Base-by-base conservation (phyloP, 2,329 filamentous ascomycete species). In the Sclerotinia minor region DNA sequence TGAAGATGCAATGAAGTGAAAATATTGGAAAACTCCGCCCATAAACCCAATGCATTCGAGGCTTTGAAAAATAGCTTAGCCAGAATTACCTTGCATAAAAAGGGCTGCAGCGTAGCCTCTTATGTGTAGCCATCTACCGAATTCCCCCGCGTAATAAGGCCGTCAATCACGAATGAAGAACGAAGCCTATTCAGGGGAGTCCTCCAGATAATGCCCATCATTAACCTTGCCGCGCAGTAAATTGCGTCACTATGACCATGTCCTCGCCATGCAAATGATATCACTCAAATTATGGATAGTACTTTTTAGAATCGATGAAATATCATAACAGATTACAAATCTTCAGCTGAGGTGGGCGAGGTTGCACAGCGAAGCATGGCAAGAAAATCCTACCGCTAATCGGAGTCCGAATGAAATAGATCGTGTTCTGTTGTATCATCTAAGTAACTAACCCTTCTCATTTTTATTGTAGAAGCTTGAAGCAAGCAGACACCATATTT, bases 31-130 rank as follows among this genome's bases (percentile, higher is more conserved):
- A 2, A 5, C 8, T 3, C 32, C 15, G 19, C 19, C 35, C 7
- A 35, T 17, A 47, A n/a, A 19, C 32, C 19, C 8, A 8, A 19
- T 24, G 5, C 24, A 7, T 29, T 44, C 24, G 7, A 17, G 1
- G 8, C 4, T 24, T 24, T 29, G 9, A 29, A 59, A 59, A 21
- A 11, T 11, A 47, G 26, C 3, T 44, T n/a, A 26, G 15, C 19
- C 58, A 60, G 41, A 49, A 60, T 49, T 47, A 35, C 58, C 57
- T n/a, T 60, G 26, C 24, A 47, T 35, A 3, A 24, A 11, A 19
- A 24, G 4, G 26, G 29, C 38, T 32, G 44, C 19, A n/a, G 11
- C 19, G 32, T 13, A 32, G 17, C 41, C 9, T 11, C 29, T 26
- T 19, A 21, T 60, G 58, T 47, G 6, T 41, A 24, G n/a, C 32